phyloP scores from a whole-genome alignment of 257 asterid species.

The Ophiorrhiza pumila region DNA sequence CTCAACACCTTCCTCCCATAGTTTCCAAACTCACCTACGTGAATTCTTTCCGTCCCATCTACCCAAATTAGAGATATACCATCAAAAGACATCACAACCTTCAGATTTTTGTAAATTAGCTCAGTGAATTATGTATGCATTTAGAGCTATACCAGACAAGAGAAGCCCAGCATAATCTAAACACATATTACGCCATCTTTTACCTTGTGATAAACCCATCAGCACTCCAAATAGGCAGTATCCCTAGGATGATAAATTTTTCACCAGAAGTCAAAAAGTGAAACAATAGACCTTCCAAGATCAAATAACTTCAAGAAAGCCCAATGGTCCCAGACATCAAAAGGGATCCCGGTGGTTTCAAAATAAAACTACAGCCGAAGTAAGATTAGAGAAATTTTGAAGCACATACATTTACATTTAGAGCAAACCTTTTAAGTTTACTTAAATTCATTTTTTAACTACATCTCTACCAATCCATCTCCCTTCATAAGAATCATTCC shows the following conservation, averaged over 20 bases:
- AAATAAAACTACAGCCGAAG: too few relatives aligned
- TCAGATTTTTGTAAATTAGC: too few relatives aligned
- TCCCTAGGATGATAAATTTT: too few relatives aligned
- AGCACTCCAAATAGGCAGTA: too few relatives aligned
- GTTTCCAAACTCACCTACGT: not conserved
- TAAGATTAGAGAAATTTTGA: not conserved
- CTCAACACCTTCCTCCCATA: not conserved
- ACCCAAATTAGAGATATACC: not conserved
- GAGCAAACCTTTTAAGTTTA: not conserved
- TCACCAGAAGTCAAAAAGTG: not conserved
- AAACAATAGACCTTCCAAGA: not conserved
- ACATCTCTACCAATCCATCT: not conserved
- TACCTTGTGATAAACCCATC: too few relatives aligned
- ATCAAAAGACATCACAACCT: not conserved
- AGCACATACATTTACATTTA: not conserved
- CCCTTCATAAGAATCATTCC: not conserved
- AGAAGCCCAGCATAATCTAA: too few relatives aligned
- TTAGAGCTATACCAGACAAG: not conserved
- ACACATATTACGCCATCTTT: too few relatives aligned
- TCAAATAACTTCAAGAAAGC: not conserved
- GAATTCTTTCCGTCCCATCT: not conserved
- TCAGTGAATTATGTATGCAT: not conserved
- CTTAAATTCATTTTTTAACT: too few relatives aligned
- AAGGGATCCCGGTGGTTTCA: not conserved
- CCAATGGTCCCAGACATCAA: not conserved